phyloP scores from a whole-genome alignment of 257 asterid genomes.

The Echium plantagineum region DNA sequence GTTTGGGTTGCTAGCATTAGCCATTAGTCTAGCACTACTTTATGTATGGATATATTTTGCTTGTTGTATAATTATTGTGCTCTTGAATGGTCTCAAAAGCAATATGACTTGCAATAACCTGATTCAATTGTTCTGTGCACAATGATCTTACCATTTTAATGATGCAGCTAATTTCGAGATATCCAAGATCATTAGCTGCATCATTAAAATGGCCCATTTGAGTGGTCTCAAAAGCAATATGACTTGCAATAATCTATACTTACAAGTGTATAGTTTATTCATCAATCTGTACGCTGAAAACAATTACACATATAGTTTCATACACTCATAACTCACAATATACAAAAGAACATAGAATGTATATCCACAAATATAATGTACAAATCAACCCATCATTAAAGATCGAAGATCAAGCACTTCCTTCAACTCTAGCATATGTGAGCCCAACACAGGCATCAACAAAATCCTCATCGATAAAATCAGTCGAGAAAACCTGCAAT shows the following conservation, averaged over 20 bases:
- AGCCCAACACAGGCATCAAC: constrained; percentile 84
- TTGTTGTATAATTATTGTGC: constrained; percentile 2
- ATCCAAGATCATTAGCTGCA: too few species aligned
- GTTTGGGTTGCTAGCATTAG: not conserved
- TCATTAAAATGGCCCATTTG: too few species aligned
- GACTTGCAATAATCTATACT: too few species aligned
- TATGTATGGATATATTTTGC: too few species aligned
- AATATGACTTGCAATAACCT: constrained; percentile 4
- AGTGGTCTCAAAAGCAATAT: too few species aligned
- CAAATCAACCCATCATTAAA: not conserved
- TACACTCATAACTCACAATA: not conserved
- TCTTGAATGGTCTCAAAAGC: constrained; percentile 7
- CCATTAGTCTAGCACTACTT: not conserved
- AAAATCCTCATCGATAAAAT: constrained; percentile 69
- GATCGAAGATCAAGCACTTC: constrained; percentile 9
- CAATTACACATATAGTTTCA: not conserved
- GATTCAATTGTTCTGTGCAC: not conserved
- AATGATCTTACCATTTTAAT: constrained; percentile 4
- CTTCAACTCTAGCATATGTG: constrained; percentile 57
- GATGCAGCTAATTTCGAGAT: constrained; percentile 6
- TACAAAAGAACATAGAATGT: not conserved
- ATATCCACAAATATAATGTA: not conserved
- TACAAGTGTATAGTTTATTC: too few species aligned
- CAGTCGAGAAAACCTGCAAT: constrained; percentile 68
- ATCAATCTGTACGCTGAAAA: too few species aligned